Base-by-base conservation (phyloP, 352 stramenopile species). In the Phytophthora cactorum region DNA sequence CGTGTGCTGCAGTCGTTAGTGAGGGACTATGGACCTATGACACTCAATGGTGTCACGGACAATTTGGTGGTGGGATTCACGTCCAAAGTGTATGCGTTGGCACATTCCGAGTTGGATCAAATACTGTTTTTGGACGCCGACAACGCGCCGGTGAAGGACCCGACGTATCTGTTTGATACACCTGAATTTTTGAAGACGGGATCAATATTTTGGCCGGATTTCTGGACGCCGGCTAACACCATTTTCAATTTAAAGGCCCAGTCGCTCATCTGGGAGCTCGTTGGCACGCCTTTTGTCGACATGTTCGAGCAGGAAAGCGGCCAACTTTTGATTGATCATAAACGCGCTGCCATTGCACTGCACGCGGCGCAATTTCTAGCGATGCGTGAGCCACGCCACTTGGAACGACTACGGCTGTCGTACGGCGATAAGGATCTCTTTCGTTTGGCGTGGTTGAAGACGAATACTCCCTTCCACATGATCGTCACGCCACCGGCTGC, bases 221-320 rank as follows among this genome's bases (percentile, higher is more conserved):
- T 92, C 56, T 94, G 86, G 86, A 84, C 77, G 0, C 82, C 83
- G 22, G 47, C 66, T n/a, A 83, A 76, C 43, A 92, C 81, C 4
- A 78, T 77, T 17, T 93, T 92, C 69, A 91, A 92, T 29, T 72
- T 94, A 2, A 79, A 89, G 4, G 59, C 76, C 12, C 31, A 70
- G 4, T 77, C 60, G 8, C 75, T 69, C n/a, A 53, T 94, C 27
- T 94, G 86, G 85, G 58, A 84, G 15, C 36, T 91, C 47, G 69
- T 93, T n/a, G 83, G 87, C 41, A 90, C 90, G 54, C 78, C 81
- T 27, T 94, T 91, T 63, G 74, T 86, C 41, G 81, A 94, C 60
- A 94, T 94, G 86, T 92, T 89, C 60, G 86, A 94, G 66, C 84
- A 92, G 58, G 86, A 94, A 45, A 89, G 77, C n/a, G 86, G 84